Evolutionary conservation across 768 basidiomycete species (phyloP), one percentile per base, ranked within the genome.

Genomic region (Dentipellis sp.): DNA sequence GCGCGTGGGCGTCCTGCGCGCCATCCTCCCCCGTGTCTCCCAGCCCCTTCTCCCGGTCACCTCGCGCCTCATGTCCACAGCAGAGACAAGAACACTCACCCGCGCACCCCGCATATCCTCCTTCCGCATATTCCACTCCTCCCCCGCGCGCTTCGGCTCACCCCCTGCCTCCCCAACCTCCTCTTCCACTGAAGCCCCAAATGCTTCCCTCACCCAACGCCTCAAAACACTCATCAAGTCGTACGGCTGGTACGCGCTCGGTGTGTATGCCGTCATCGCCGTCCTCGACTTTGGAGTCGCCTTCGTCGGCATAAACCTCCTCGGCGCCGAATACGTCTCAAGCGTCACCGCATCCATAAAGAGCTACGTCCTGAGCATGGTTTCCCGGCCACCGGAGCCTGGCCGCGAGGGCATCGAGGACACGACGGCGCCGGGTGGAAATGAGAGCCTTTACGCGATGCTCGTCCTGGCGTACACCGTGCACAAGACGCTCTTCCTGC

Each of bases 231-330:
- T 97, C 56, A 85, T 94, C 57, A 94, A 88, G 67, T 81, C 88
- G 4, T 97, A 98, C 67, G 95, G 95, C 34, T 93, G 91, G 90
- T 95, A 94, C 67, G 93, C 97, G 17, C 78, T 98, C 29, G 94
- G 89, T 35, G 84, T 98, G 22, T 99, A 99, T 74, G 46, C 86
- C 59, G 66, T 85, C 51, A 67, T 98, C 54, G 79, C 81, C 42
- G 73, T 75, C 7, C 65, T 94, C 66, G 97, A 99, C 69, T 93
- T 98, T 67, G 73, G 80, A 37, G 76, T 97, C 64, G 83, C 89
- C 0, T 97, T 97, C 67, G 78, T 83, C 49, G 83, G 83, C 52
- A 83, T 99, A 66, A 87, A 91, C 62, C 74, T 92, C 45, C 74
- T 97, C 36, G 97, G 97, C 47, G 92, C 93, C 1, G 94, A 97